Evolutionary conservation across 2,329 filamentous ascomycete species (phyloP).

Genomic region (Aspergillus pseudoglaucus): DNA sequence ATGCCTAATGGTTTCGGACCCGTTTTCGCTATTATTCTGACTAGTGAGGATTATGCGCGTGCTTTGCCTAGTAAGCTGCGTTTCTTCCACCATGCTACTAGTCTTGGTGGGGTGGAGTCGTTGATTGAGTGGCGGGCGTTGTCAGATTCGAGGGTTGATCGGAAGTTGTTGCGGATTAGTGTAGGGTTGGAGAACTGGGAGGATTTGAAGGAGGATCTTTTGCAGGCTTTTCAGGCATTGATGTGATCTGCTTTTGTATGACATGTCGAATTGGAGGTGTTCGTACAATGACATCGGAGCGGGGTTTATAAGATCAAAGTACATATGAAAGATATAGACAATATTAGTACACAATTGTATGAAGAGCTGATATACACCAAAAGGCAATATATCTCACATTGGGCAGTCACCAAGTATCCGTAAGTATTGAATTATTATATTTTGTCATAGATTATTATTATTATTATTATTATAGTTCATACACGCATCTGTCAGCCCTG

Average conservation of each 20-base stretch:
- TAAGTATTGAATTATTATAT: too few relatives aligned
- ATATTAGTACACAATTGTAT: too few relatives aligned
- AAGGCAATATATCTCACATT: too few relatives aligned
- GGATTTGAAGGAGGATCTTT: slow-evolving; percentile 70
- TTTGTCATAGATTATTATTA: too few relatives aligned
- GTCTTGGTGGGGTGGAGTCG: slow-evolving; percentile 87
- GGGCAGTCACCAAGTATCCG: too few relatives aligned
- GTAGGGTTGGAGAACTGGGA: slow-evolving; percentile 79
- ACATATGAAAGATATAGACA: too few relatives aligned
- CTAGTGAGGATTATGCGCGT: slow-evolving; percentile 54
- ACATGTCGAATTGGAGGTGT: too few relatives aligned
- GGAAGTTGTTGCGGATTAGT: slow-evolving; percentile 68
- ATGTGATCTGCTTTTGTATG: not conserved
- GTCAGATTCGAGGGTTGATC: slow-evolving; percentile 68
- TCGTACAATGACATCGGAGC: too few relatives aligned
- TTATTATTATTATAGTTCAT: too few relatives aligned
- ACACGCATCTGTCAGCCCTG: too few relatives aligned
- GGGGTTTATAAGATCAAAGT: too few relatives aligned
- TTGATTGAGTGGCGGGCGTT: slow-evolving; percentile 93
- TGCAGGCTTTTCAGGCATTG: slow-evolving; percentile 52
- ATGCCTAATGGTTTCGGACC: slow-evolving; percentile 89
- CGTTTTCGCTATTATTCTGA: slow-evolving; percentile 70
- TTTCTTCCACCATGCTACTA: slow-evolving; percentile 91
- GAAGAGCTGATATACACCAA: too few relatives aligned
- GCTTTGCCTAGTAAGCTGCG: slow-evolving; percentile 67